Evolutionary conservation across 2,329 filamentous ascomycete species (phyloP).

Genomic region (Colletotrichum liaoningense): DNA sequence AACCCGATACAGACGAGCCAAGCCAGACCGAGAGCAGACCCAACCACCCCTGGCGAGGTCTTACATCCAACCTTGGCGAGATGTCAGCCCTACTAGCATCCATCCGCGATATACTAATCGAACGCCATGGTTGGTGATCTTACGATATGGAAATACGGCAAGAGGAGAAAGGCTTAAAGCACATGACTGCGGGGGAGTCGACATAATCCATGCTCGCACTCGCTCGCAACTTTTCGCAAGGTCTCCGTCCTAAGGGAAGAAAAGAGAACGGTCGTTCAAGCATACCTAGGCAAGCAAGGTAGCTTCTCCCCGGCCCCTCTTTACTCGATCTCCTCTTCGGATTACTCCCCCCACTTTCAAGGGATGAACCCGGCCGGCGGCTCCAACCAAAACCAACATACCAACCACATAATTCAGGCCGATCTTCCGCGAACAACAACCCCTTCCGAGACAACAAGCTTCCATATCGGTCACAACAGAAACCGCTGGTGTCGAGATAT

Average conservation of each 20-base stretch:
- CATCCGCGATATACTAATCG: background rate
- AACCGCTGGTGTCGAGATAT: background rate
- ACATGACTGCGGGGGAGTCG: background rate
- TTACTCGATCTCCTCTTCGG: too few species aligned
- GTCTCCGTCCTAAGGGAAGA: background rate
- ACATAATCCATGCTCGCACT: background rate
- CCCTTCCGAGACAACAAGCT: background rate
- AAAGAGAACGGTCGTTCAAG: background rate
- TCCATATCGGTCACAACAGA: background rate
- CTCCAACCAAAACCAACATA: too few species aligned
- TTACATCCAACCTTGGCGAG: background rate
- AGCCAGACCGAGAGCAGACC: background rate
- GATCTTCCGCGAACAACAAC: too few species aligned
- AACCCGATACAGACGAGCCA: background rate
- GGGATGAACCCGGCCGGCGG: background rate
- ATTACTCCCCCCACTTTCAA: background rate
- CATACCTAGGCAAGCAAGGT: background rate
- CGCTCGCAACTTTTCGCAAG: background rate
- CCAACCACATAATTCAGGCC: too few species aligned
- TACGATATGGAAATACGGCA: background rate
- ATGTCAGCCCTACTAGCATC: background rate
- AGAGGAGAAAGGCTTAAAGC: background rate
- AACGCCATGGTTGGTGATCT: background rate
- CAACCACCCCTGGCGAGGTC: background rate
- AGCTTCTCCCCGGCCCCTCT: background rate